Conservation (phyloP, 2,329 filamentous ascomycete species). For the Colletotrichum sojae region DNA sequence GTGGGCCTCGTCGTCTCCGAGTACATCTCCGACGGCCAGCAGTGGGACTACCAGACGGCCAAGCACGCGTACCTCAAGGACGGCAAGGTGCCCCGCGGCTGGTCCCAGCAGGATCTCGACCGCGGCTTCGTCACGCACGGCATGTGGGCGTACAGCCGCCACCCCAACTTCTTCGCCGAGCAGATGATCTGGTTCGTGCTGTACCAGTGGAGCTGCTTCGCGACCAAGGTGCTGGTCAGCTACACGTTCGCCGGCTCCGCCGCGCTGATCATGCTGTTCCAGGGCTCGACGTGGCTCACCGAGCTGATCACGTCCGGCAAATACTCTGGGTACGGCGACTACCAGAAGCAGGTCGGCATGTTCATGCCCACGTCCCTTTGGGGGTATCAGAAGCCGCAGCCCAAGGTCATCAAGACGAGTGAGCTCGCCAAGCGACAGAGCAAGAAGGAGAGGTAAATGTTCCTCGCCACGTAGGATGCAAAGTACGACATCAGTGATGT, state of each 20-base stretch:
- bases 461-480: too few species aligned
- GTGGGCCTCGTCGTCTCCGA: constrained; percentile 73
- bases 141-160: constrained; percentile 88
- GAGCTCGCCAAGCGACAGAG: constrained; percentile 63
- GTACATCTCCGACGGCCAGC: constrained; percentile 90
- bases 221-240: constrained; percentile 78
- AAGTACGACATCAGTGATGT: too few species aligned
- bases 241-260: constrained; percentile 83
- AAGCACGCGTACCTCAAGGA: constrained; percentile 83
- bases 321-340: constrained; percentile 89
- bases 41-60: constrained; percentile 90
- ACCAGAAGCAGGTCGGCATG: constrained; percentile 85
- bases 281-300: constrained; percentile 89
- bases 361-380: constrained; percentile 77
- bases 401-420: constrained; percentile 66
- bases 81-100: constrained; percentile 77
- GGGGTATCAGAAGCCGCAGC: constrained; percentile 59
- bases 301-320: constrained; percentile 85
- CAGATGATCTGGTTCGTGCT: constrained; percentile 90
- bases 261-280: constrained; percentile 84
- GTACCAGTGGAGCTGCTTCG: constrained; percentile 89
- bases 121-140: constrained; percentile 90
- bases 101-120: constrained; percentile 82
- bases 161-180: constrained; percentile 96
- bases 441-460: constrained; percentile 52